These are phyloP conservation scores for Rhodotorula toruloides DNA, from an alignment of 768 basidiomycete species.

Conservation along the genomic window DNA sequence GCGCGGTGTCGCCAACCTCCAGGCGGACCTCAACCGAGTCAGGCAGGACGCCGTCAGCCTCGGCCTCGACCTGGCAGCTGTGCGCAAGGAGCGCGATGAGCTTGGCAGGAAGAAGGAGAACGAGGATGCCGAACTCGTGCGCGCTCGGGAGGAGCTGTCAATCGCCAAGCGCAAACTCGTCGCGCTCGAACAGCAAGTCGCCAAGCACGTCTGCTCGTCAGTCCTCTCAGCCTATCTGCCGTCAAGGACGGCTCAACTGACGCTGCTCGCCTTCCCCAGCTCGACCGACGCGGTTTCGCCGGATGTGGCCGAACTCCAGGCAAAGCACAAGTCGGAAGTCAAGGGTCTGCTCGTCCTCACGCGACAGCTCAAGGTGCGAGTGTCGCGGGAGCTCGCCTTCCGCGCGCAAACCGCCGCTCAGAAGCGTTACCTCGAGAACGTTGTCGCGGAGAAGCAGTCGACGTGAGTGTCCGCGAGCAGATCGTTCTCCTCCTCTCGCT, in stretches of 20 bases:
- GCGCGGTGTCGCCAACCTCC: conserved; percentile 61
- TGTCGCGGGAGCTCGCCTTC: conserved; percentile 74
- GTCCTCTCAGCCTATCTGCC: conserved; percentile 42
- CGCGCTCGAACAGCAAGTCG: conserved; percentile 52
- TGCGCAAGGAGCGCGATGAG: conserved; percentile 58
- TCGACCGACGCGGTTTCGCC: neutral
- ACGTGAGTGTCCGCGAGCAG: no score
- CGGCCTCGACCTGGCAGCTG: conserved; percentile 66
- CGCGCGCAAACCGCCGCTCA: conserved; percentile 73
- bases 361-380: conserved; percentile 84
- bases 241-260: neutral
- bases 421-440: conserved; percentile 74
- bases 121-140: conserved; percentile 54
- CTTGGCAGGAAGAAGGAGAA: conserved; percentile 44
- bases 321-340: conserved; percentile 76
- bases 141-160: conserved; percentile 63
- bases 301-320: conserved; percentile 20
- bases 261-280: conserved; percentile 42
- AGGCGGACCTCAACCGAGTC: conserved; percentile 70
- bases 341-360: conserved; percentile 88
- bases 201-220: conserved; percentile 61
- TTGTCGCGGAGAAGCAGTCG: conserved; percentile 45
- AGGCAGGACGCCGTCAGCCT: conserved; percentile 70
- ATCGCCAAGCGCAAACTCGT: conserved; percentile 45
- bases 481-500: neutral